Evolutionary conservation across 2,329 filamentous ascomycete species (phyloP), one percentile per base, ranked within the genome.

Genomic region (Penicillium sp.): DNA sequence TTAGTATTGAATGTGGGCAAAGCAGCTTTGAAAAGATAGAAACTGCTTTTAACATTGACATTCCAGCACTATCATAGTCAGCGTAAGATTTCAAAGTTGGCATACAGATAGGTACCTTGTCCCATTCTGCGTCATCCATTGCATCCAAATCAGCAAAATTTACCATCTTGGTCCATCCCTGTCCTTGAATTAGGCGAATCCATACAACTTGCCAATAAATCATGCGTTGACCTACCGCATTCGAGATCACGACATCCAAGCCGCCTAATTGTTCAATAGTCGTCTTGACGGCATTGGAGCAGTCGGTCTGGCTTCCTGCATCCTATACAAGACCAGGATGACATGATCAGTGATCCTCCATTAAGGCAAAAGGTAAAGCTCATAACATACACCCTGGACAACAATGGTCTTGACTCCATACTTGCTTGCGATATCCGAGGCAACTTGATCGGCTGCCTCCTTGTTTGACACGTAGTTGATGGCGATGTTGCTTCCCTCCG

Each of bases 201-300:
- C n/a, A 18, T 18, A 13, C 1, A 3, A 41, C 5, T 28, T 34
- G 14, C 14, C 2, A 9, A 5, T 18, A 11, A 11, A 34, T 20
- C 31, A 11, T 11, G 31, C 3, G 11, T 32, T 10, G 4, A 34
- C 39, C 24, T 59, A 81, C 78, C 14, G 85, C 85, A 65, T 93
- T 93, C 2, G 84, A 86, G 58, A 91, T 80, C 37, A 93, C 73
- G 32, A 89, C 76, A 68, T 93, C 87, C n/a, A 93, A 66, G 1
- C 83, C 80, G 13, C 84, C 85, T 52, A 88, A 74, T n/a, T 67
- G 68, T 22, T 75, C 68, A 39, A 83, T 73, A 1, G 80, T 77
- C 36, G 83, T 75, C 14, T 76, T 67, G 1, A 90, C 79, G 0
- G 84, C 74, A 0, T 72, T 70, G 40, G 73, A 66, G 51, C 86